phyloP scores from a whole-genome alignment of 192 early-diverging fungal species.

The Umbelopsis sp. region DNA sequence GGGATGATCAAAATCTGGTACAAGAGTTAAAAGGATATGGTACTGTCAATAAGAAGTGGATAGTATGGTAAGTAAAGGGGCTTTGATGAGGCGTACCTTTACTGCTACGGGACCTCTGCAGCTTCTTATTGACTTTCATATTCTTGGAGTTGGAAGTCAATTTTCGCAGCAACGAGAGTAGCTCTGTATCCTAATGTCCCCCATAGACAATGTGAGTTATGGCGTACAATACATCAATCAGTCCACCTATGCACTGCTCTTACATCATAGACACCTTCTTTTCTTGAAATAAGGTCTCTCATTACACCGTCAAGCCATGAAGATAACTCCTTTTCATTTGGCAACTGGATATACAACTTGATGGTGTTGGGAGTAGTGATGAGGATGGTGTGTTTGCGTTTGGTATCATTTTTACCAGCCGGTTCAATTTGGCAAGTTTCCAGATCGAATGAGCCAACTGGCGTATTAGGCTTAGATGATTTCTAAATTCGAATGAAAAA shows the following conservation, averaged over 20 bases:
- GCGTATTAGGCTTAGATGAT: slow-evolving; percentile 27
- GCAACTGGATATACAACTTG: slow-evolving; percentile 32
- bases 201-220: too few species aligned
- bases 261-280: slow-evolving; percentile 26
- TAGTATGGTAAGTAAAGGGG: not conserved
- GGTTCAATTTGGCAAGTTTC: slow-evolving; percentile 40
- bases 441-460: slow-evolving; percentile 40
- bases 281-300: slow-evolving; percentile 37
- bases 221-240: too few species aligned
- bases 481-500: slow-evolving; percentile 14
- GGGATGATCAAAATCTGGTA: not conserved
- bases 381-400: slow-evolving; percentile 34
- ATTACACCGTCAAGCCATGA: slow-evolving; percentile 42
- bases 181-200: slow-evolving; percentile 9
- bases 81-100: not conserved
- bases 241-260: not conserved
- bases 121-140: slow-evolving; percentile 38
- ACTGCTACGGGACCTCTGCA: not conserved
- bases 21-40: not conserved
- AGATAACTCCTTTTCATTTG: slow-evolving; percentile 34
- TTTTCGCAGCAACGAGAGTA: slow-evolving; percentile 20
- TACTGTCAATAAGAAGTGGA: not conserved
- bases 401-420: slow-evolving; percentile 36
- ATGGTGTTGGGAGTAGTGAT: slow-evolving; percentile 31
- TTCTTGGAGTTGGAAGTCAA: slow-evolving; percentile 23